A percentile compares a stretch with the other conserved stretches of the same genome.
Conservation (phyloP, 345 rosid species). For the Turritis glabra region DNA sequence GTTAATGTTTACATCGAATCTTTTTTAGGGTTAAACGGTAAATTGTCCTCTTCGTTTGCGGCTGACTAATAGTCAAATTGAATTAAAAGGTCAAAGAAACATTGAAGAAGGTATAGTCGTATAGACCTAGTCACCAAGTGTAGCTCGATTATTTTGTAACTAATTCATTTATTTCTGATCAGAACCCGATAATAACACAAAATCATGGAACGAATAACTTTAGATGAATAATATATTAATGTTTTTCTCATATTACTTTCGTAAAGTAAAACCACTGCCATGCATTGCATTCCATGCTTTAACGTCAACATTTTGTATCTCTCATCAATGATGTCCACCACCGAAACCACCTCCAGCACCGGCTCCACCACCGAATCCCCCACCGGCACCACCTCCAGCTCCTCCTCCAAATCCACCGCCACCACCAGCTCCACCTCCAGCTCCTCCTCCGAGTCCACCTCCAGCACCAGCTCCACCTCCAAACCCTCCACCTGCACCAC, state of each 20-base stretch:
- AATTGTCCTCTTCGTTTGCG: background rate
- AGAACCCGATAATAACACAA: slow-evolving; percentile 24
- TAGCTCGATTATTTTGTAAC: slow-evolving; percentile 9
- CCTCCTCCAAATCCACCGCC: slow-evolving; percentile 43
- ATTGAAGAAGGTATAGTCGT: background rate
- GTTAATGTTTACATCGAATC: background rate
- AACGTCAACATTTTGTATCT: slow-evolving; percentile 10
- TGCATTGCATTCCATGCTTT: slow-evolving; percentile 29
- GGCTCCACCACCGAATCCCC: slow-evolving; percentile 41
- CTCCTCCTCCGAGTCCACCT: slow-evolving; percentile 47
- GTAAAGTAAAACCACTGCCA: slow-evolving; percentile 11
- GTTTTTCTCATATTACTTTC: slow-evolving; percentile 11
- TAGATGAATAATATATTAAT: slow-evolving; percentile 10
- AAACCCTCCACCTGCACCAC: slow-evolving; percentile 52
- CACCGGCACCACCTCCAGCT: slow-evolving; percentile 35
- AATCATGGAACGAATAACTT: slow-evolving; percentile 26
- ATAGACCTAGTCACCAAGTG: background rate
- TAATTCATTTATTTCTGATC: slow-evolving; percentile 19
- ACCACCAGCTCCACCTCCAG: slow-evolving; percentile 30
- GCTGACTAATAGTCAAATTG: slow-evolving; percentile 2
- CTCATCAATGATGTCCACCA: slow-evolving; percentile 31
- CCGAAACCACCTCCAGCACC: slow-evolving; percentile 35
- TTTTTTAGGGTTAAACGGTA: background rate
- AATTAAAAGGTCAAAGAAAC: background rate
- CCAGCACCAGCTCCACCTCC: slow-evolving; percentile 47